phyloP scores from a whole-genome alignment of 495 filamentous ascomycete species.

The Thermothielavioides terrestris region DNA sequence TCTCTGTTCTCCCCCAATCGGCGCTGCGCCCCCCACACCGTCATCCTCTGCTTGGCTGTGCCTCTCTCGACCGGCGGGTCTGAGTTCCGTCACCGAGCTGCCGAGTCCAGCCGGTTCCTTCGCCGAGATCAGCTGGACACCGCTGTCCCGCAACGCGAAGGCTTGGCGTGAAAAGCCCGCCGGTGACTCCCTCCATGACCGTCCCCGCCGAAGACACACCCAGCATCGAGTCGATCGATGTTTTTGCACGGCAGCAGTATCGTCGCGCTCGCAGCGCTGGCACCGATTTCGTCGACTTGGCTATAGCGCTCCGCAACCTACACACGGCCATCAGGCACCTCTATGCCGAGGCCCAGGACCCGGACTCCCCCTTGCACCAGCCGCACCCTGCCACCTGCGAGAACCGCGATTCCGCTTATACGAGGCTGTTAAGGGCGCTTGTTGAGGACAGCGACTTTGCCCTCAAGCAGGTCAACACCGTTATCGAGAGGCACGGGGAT shows the following conservation, averaged over 20 bases:
- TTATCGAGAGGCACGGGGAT: constrained; percentile 32
- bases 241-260: constrained; percentile 32
- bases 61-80: neutral
- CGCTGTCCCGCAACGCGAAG: neutral
- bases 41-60: neutral
- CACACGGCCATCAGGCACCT: constrained; percentile 42
- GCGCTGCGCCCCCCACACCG: neutral
- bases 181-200: constrained; percentile 15
- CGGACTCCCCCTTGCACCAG: constrained; percentile 40
- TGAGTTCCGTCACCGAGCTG: neutral
- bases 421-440: constrained; percentile 35
- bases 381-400: constrained; percentile 9
- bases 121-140: neutral
- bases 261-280: constrained; percentile 32
- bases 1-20: neutral
- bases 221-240: constrained; percentile 36
- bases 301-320: constrained; percentile 34
- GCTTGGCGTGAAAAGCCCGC: neutral
- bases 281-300: constrained; percentile 29
- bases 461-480: constrained; percentile 39
- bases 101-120: neutral
- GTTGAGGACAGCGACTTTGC: constrained; percentile 42
- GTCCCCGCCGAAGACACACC: constrained; percentile 12
- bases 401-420: constrained; percentile 23
- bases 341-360: constrained; percentile 39